Evolutionary conservation across 805 yeast genomes (phyloP).

Genomic region (Torulaspora maleeae): DNA sequence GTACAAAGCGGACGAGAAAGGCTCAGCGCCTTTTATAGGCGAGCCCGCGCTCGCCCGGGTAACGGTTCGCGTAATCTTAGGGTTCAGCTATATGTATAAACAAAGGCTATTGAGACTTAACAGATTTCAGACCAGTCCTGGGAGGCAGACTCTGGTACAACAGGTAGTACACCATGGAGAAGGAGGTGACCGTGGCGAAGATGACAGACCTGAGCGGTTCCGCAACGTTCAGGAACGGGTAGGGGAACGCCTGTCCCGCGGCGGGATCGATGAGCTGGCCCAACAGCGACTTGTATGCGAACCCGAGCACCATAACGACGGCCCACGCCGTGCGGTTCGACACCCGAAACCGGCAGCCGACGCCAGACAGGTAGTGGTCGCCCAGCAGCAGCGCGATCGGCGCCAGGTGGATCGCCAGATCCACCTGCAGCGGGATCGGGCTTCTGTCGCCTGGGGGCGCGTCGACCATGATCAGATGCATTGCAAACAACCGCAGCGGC

Average conservation of each 20-base stretch:
- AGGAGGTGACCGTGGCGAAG: conserved; percentile 43
- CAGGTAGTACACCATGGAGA: conserved; percentile 36
- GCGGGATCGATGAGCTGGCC: conserved; percentile 44
- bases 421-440: conserved; percentile 47
- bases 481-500: conserved; percentile 55
- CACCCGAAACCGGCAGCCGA: conserved; percentile 40
- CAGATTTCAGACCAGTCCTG: not conserved
- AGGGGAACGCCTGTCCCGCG: conserved; percentile 53
- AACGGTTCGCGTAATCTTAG: not conserved
- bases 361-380: conserved; percentile 49
- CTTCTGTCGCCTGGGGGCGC: conserved; percentile 21
- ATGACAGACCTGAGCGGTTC: conserved; percentile 43
- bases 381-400: conserved; percentile 50
- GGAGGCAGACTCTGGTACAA: conserved; percentile 34
- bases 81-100: not conserved
- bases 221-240: conserved; percentile 58
- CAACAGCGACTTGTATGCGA: conserved; percentile 51
- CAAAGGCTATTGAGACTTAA: not conserved
- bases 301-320: conserved; percentile 39
- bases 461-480: conserved; percentile 44
- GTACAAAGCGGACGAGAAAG: not conserved
- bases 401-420: conserved; percentile 54
- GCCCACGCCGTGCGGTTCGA: conserved; percentile 39
- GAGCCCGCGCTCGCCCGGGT: not conserved
- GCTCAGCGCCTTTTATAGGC: not conserved